These are phyloP conservation scores for Trichoderma harzianum DNA, from an alignment of 2,329 filamentous ascomycete genomes.

Conservation along the genomic window DNA sequence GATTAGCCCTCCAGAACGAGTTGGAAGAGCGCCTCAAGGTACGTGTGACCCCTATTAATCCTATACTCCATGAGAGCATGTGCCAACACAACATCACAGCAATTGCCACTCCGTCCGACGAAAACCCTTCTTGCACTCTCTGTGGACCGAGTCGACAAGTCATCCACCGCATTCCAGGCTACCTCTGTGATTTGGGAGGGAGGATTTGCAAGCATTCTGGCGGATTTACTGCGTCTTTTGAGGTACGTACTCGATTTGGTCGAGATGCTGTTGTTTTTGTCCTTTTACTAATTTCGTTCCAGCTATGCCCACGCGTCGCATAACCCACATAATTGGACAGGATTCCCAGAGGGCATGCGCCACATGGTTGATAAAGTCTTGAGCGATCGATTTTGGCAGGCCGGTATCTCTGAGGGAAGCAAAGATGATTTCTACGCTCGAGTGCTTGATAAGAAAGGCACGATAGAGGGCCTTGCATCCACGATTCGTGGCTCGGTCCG, in stretches of 20 bases:
- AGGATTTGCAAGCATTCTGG: constrained; percentile 76
- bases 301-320: constrained; percentile 90
- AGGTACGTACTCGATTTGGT: constrained; percentile 44
- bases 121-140: constrained; percentile 92
- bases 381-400: constrained; percentile 97
- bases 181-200: constrained; percentile 83
- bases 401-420: constrained; percentile 91
- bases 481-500: constrained; percentile 86
- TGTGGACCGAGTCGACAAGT: constrained; percentile 80
- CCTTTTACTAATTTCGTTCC: not conserved
- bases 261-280: constrained; percentile 4
- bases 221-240: constrained; percentile 78
- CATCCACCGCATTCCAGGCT: constrained; percentile 67
- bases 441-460: constrained; percentile 83
- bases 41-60: constrained; percentile 23
- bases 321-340: constrained; percentile 78
- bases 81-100: constrained; percentile 37
- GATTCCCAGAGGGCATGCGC: constrained; percentile 71
- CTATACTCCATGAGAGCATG: not conserved
- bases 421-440: constrained; percentile 95
- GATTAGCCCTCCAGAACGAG: constrained; percentile 71
- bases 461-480: constrained; percentile 89
- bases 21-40: constrained; percentile 73
- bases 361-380: constrained; percentile 76
- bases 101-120: constrained; percentile 77